Percentiles rank a stretch among this genome's conserved stretches.
Conservation (phyloP, 371 early-diverging fungal genomes). For the Mucor lusitanicus region DNA sequence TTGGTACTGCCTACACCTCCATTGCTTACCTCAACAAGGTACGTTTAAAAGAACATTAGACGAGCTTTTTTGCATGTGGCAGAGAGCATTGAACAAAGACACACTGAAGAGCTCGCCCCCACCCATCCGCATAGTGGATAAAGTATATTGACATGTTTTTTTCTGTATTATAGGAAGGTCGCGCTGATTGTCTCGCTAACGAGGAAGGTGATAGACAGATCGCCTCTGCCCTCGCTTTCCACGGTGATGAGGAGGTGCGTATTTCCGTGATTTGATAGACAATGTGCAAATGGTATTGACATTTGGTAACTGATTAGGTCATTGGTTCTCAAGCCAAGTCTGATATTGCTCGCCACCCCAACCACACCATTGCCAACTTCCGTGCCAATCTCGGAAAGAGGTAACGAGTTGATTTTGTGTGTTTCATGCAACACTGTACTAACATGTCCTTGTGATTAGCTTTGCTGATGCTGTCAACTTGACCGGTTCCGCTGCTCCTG, state of each 20-base stretch:
- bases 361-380: constrained; percentile 88
- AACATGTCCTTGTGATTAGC: constrained; percentile 7
- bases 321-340: constrained; percentile 92
- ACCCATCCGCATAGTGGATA: no score
- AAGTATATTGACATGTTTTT: constrained; percentile 43
- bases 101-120: background rate
- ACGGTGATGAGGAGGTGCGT: constrained; percentile 82
- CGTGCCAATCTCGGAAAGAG: constrained; percentile 81
- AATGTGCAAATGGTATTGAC: background rate
- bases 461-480: constrained; percentile 47
- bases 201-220: constrained; percentile 97
- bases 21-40: constrained; percentile 87
- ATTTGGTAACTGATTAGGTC: constrained; percentile 50
- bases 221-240: constrained; percentile 90
- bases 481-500: constrained; percentile 61
- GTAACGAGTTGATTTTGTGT: constrained; percentile 29
- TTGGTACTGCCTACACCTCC: constrained; percentile 90
- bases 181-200: constrained; percentile 93
- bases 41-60: background rate
- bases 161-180: constrained; percentile 64
- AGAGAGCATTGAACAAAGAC: background rate
- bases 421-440: background rate
- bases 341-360: constrained; percentile 87
- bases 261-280: background rate
- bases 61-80: background rate